Base-by-base conservation (phyloP, 257 asterid genomes). In the Hygrophila difformis region DNA sequence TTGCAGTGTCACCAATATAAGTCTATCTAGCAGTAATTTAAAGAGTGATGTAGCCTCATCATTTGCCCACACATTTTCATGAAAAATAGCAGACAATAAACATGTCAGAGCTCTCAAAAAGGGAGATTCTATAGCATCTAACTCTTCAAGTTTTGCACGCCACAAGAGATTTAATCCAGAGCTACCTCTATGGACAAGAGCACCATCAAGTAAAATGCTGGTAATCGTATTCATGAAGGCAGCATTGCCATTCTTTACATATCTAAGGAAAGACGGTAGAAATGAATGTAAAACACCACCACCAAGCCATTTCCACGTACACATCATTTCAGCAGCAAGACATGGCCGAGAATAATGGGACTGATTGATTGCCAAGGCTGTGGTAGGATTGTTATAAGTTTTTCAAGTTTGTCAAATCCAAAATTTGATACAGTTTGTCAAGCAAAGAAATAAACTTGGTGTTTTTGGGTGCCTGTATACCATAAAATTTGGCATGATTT, bases 271-370 rank as follows among this genome's bases (percentile, higher is more conserved):
- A 40, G 73, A 60, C 40, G 93, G 89, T 31, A 91, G 51, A 64
- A 91, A 79, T 22, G 96, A 68, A 56, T 74, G 57, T 62, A 64
- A 59, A 60, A 74, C 94, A 70, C 67, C 70, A 59, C 96, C 95
- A 35, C 89, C 82, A 57, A 62, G 68, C 99, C 99, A 91, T 55
- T 78, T 72, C 96, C 96, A 82, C 31, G 96, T 64, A 79, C 98
- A 91, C 51, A 91, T 75, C 40, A 91, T 72, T 71, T 91, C 99
- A 56, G 82, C 96, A 47, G 95, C 99, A 67, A 91, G 95, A 96
- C 99, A 91, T 48, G 96, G 81, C 40, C 99, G 92, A 54, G 93
- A 59, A 71, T 67, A 61, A 20, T 54, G 74, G 60, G 64, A 59
- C 39, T 57, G 66, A 58, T 69, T 24, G 39, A 61, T 60, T 48